Evolutionary conservation across 116 monocot species (phyloP).

Genomic region (Papilionanthe hybrid): DNA sequence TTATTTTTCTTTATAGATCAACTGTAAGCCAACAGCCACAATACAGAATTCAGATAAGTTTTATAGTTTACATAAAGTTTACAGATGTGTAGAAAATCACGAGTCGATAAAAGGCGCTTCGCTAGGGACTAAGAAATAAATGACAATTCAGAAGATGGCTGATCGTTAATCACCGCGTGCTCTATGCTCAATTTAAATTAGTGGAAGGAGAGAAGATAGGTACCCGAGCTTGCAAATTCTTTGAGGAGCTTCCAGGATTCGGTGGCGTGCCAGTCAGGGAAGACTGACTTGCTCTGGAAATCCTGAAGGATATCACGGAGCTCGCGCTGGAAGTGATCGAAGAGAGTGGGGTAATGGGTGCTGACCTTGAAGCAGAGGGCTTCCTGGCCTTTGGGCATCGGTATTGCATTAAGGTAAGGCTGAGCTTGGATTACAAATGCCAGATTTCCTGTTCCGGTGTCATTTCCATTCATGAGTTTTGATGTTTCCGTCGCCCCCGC

Average conservation of each 20-base stretch:
- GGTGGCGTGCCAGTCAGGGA: constrained; percentile 61
- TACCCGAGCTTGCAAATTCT: constrained; percentile 78
- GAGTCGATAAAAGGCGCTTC: not conserved
- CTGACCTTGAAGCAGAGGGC: constrained; percentile 90
- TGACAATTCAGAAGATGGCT: not conserved
- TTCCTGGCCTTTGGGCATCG: constrained; percentile 86
- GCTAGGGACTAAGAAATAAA: not conserved
- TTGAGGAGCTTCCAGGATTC: constrained; percentile 90
- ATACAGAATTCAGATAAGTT: not conserved
- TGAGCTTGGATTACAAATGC: constrained; percentile 88
- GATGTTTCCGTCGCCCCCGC: not conserved
- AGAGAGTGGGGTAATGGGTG: constrained; percentile 90
- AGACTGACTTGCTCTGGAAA: constrained; percentile 41
- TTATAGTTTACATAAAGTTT: not conserved
- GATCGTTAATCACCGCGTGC: too few species aligned
- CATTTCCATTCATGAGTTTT: not conserved
- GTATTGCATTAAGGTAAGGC: constrained; percentile 67
- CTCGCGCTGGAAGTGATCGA: constrained; percentile 96
- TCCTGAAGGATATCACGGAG: constrained; percentile 62
- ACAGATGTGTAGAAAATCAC: not conserved
- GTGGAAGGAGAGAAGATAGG: not conserved
- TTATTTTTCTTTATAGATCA: not conserved
- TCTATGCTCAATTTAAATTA: not conserved
- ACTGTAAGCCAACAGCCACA: not conserved
- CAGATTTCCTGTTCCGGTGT: constrained; percentile 25